Base-by-base conservation (phyloP, 2,329 filamentous ascomycete species). In the Knoxdaviesia capensis region DNA sequence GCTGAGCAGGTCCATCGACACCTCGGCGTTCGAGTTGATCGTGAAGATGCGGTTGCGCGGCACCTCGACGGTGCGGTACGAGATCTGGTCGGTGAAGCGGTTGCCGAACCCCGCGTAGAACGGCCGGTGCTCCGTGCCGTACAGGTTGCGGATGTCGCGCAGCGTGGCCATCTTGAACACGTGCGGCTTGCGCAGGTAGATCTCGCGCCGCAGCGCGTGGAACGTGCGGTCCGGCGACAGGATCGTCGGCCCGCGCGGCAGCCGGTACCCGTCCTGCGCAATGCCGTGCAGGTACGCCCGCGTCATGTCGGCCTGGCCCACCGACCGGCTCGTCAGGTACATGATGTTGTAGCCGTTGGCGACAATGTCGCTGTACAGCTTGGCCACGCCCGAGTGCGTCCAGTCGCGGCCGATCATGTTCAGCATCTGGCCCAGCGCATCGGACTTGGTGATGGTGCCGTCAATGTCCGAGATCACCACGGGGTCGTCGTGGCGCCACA, bases 151-250 rank as follows among this genome's bases (percentile, higher is more conserved):
- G 50, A 98, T 96, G 56, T 98, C 90, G 36, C 90, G 77, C 20
- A 98, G 64, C 48, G 90, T 98, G 2, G 90, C 86, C 92, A 98
- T 98, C 61, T 98, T 98, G 73, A 98, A 98, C 6, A 98, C 85
- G 55, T 98, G 87, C 0, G 90, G 92, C 57, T 98, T 96, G 42
- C 90, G 76, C 30, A 98, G 68, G 56, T 98, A 98, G 5, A 98
- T 75, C 56, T 98, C 90, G 39, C 90, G 77, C 44, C 90, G 72
- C 31, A 98, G 61, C 1, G 90, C 92, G 6, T 92, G 87, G 62
- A 96, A 92, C 1, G 87, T 96, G 43, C 90, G 73, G 58, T 98
- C 90, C 0, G 90, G 92, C 34, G 83, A 93, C 59, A 94, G 76
- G 48, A 98, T 96, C 0, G 92, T 92, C 0, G 90, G 90, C 0